phyloP scores from a whole-genome alignment of 225 moss, liverwort and hornwort genomes.

The Antitrichia curtipendula region DNA sequence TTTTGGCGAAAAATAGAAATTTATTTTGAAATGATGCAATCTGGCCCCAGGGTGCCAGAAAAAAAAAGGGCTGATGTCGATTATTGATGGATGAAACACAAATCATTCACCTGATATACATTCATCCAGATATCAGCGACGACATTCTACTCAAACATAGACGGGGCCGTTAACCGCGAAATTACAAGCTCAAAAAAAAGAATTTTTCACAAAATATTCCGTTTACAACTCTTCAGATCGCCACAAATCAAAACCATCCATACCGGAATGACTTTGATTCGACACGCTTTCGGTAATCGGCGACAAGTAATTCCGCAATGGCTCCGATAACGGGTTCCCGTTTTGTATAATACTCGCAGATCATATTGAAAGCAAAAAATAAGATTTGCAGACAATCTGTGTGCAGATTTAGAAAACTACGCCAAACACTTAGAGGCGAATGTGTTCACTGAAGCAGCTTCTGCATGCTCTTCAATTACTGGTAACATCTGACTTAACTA shows the following conservation, averaged over 20 bases:
- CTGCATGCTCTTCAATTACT: background rate
- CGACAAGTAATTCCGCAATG: background rate
- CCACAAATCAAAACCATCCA: background rate
- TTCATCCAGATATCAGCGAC: background rate
- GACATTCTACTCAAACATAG: background rate
- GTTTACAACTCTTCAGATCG: background rate
- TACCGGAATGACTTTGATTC: background rate
- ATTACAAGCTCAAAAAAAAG: background rate
- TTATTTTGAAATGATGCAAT: no score
- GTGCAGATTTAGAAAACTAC: no score
- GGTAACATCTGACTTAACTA: background rate
- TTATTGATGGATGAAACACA: background rate
- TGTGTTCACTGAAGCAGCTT: background rate
- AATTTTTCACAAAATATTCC: no score
- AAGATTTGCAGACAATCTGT: background rate
- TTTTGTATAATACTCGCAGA: background rate
- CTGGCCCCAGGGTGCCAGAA: no score
- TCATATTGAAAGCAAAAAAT: background rate
- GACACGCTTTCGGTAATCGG: background rate
- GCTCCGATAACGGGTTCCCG: background rate
- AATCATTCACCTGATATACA: background rate
- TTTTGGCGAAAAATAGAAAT: no score
- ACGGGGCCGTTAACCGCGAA: background rate
- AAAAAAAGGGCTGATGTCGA: no score
- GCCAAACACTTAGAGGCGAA: background rate